Conservation (phyloP, 2,329 filamentous ascomycete species). For the Cytospora chrysosperma region DNA sequence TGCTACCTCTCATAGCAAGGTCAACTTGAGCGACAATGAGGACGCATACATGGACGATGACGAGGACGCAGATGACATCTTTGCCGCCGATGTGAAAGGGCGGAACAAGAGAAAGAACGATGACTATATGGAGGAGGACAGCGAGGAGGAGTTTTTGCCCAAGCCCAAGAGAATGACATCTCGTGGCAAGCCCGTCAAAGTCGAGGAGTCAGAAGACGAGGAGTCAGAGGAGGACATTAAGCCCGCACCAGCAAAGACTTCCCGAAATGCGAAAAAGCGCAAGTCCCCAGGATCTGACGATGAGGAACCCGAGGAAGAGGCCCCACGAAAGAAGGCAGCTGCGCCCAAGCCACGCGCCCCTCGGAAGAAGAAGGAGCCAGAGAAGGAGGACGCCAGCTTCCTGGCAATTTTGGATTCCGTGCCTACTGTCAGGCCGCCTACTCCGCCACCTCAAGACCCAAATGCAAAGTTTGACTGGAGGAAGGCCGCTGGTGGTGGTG, state of each 20-base stretch:
- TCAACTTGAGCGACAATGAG: conserved; percentile 49
- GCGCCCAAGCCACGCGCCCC: conserved; percentile 59
- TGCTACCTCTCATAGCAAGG: conserved; percentile 41
- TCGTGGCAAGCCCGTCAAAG: conserved; percentile 39
- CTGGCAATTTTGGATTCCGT: conserved; percentile 88
- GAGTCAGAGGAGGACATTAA: conserved; percentile 32
- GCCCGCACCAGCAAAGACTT: conserved; percentile 33
- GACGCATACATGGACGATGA: conserved; percentile 64
- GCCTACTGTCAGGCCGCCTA: conserved; percentile 76
- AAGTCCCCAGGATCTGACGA: conserved; percentile 23
- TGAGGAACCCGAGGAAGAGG: conserved; percentile 12
- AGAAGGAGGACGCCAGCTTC: conserved; percentile 67
- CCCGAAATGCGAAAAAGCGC: conserved; percentile 30
- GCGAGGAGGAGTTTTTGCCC: conserved; percentile 67
- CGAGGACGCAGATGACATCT: conserved; percentile 79
- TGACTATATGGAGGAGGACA: conserved; percentile 70
- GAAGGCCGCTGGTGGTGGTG: conserved; percentile 56
- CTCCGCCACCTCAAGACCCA: conserved; percentile 72
- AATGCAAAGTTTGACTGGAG: conserved; percentile 79
- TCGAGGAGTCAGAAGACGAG: conserved; percentile 35
- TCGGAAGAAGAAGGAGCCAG: conserved; percentile 63
- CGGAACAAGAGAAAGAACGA: conserved; percentile 68
- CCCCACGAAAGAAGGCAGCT: conserved; percentile 51
- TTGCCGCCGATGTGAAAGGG: conserved; percentile 68
- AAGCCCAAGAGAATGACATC: conserved; percentile 57